These are phyloP conservation scores for Aspergillus bertholletiae DNA, from an alignment of 495 filamentous ascomycete species.

Conservation along the genomic window DNA sequence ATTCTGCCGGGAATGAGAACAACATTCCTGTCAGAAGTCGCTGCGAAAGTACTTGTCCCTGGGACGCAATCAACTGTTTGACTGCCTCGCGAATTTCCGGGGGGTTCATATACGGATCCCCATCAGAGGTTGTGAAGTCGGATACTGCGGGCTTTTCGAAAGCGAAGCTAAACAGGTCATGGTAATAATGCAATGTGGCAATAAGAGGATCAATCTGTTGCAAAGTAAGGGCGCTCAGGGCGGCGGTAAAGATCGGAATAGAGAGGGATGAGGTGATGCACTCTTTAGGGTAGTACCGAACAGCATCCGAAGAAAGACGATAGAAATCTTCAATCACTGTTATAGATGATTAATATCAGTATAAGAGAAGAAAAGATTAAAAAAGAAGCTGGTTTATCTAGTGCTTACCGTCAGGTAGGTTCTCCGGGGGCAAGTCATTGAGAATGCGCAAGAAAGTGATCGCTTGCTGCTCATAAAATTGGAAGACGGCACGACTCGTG, in stretches of 20 bases:
- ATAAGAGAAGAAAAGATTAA: too few relatives aligned
- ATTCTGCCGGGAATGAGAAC: slow-evolving; percentile 94
- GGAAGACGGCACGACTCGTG: slow-evolving; percentile 87
- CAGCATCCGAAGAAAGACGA: slow-evolving; percentile 81
- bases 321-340: slow-evolving; percentile 97
- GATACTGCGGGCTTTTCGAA: slow-evolving; percentile 72
- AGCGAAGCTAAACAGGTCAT: slow-evolving; percentile 88
- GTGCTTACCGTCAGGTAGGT: slow-evolving; percentile 75
- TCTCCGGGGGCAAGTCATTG: slow-evolving; percentile 79
- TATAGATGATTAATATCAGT: slow-evolving; percentile 8
- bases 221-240: slow-evolving; percentile 76
- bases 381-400: not conserved
- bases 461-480: slow-evolving; percentile 91
- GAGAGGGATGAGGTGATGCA: slow-evolving; percentile 75
- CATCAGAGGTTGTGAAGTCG: slow-evolving; percentile 49
- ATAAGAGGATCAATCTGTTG: slow-evolving; percentile 88
- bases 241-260: slow-evolving; percentile 79
- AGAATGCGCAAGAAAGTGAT: slow-evolving; percentile 82
- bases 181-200: slow-evolving; percentile 87
- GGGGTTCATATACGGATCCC: slow-evolving; percentile 46
- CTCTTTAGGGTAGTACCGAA: slow-evolving; percentile 85
- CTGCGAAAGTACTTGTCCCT: slow-evolving; percentile 78
- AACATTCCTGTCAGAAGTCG: slow-evolving; percentile 94
- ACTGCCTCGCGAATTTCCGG: slow-evolving; percentile 67
- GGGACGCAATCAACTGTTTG: slow-evolving; percentile 61